Evolutionary conservation across 2,329 filamentous ascomycete genomes (phyloP).

Genomic region (Nemania sp.): DNA sequence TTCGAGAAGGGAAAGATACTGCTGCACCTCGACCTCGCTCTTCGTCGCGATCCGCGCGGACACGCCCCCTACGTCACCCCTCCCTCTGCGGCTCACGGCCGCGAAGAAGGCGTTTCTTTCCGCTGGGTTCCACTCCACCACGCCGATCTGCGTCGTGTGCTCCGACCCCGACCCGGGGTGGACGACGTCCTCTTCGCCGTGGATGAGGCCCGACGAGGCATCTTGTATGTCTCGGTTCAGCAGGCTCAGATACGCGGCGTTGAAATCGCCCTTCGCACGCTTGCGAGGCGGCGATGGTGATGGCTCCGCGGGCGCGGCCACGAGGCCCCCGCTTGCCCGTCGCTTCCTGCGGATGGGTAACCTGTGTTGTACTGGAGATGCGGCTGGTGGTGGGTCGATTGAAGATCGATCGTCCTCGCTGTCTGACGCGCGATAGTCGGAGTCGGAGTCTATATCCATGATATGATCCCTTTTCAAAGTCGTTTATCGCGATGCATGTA

Average conservation of each 20-base stretch:
- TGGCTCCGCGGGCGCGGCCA: slow-evolving; percentile 33
- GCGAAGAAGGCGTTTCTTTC: slow-evolving; percentile 77
- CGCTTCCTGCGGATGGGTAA: slow-evolving; percentile 23
- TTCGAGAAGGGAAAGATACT: slow-evolving; percentile 69
- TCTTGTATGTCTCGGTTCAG: slow-evolving; percentile 65
- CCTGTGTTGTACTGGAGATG: neutral
- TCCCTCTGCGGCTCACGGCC: slow-evolving; percentile 66
- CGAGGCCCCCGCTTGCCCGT: slow-evolving; percentile 2
- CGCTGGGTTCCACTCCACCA: slow-evolving; percentile 67
- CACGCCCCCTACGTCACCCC: slow-evolving; percentile 65
- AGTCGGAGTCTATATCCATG: slow-evolving; percentile 28
- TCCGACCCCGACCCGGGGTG: slow-evolving; percentile 33
- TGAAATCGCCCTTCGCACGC: slow-evolving; percentile 50
- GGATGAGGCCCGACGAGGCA: slow-evolving; percentile 46
- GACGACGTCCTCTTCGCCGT: slow-evolving; percentile 36
- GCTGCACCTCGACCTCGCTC: slow-evolving; percentile 71
- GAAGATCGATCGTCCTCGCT: neutral
- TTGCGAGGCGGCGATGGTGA: slow-evolving; percentile 47
- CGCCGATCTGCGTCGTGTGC: slow-evolving; percentile 66
- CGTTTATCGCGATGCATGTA: slow-evolving; percentile 25
- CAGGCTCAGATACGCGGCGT: slow-evolving; percentile 53
- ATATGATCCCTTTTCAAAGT: slow-evolving; percentile 7
- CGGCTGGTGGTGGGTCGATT: neutral
- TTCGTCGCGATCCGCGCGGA: slow-evolving; percentile 69
- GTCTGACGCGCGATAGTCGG: slow-evolving; percentile 15